Conservation (phyloP, 331 rosid genomes). For the Cucumis variabilis region DNA sequence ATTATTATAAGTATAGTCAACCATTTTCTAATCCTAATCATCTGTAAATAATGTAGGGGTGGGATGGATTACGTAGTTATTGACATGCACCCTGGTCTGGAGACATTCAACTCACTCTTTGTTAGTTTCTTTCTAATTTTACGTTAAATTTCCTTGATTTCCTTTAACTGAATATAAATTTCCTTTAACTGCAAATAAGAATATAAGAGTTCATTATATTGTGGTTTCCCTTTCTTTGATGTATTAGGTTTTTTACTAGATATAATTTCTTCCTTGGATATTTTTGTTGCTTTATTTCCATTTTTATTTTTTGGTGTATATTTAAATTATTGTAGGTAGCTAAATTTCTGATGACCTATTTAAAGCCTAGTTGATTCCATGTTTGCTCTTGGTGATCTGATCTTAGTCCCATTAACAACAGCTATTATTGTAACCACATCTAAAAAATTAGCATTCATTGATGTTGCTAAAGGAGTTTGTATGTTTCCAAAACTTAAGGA, state of each 20-base stretch:
- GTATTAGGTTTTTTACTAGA: neutral
- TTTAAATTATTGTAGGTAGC: neutral
- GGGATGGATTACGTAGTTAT: conserved; percentile 94
- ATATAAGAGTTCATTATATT: conserved; percentile 2
- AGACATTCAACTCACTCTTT: conserved; percentile 96
- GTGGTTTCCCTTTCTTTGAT: neutral
- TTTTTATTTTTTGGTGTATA: neutral
- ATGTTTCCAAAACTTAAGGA: conserved; percentile 99
- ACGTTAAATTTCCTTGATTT: neutral
- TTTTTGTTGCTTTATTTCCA: neutral
- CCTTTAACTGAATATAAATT: neutral
- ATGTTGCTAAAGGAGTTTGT: conserved; percentile 99
- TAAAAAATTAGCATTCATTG: conserved; percentile 95
- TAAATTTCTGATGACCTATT: neutral
- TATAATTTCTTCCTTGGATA: neutral
- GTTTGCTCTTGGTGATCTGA: conserved; percentile 33
- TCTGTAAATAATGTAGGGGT: conserved; percentile 63
- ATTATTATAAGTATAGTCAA: neutral
- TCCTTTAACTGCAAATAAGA: too few relatives aligned
- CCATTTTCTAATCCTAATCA: conserved; percentile 19
- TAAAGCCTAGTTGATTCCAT: neutral
- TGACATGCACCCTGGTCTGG: conserved; percentile 99
- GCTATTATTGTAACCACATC: conserved; percentile 98
- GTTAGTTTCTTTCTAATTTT: conserved; percentile 64
- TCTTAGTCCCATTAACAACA: conserved; percentile 89